Conservation (phyloP, 2,329 filamentous ascomycete genomes). For the Fusarium hostae region DNA sequence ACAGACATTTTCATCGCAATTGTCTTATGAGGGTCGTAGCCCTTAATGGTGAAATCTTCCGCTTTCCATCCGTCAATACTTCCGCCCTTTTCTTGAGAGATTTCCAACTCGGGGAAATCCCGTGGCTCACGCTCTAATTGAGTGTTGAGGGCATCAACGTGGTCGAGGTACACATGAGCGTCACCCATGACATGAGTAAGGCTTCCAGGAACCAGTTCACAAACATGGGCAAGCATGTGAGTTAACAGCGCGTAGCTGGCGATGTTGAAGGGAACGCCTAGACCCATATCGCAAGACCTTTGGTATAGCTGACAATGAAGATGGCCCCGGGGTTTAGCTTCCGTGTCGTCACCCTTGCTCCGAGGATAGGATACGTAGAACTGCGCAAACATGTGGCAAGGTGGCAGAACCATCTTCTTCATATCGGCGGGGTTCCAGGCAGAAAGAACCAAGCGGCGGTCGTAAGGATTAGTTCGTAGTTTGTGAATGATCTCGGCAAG, state of each 20-base stretch:
- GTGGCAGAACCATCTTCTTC: conserved; percentile 88
- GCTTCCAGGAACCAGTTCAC: conserved; percentile 84
- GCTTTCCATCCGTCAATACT: conserved; percentile 90
- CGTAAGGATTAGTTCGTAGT: conserved; percentile 83
- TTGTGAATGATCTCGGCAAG: conserved; percentile 90
- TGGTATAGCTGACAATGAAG: conserved; percentile 94
- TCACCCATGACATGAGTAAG: conserved; percentile 98
- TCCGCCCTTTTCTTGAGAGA: conserved; percentile 73
- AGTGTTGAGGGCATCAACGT: conserved; percentile 84
- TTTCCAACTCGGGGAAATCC: conserved; percentile 82
- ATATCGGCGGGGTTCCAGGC: conserved; percentile 95
- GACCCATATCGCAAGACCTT: conserved; percentile 94
- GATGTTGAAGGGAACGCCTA: conserved; percentile 98
- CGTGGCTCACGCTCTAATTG: conserved; percentile 85
- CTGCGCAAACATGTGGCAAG: conserved; percentile 97
- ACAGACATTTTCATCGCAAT: conserved; percentile 99
- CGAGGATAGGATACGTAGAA: conserved; percentile 87
- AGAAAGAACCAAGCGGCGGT: conserved; percentile 87
- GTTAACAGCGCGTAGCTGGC: conserved; percentile 93
- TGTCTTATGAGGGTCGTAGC: conserved; percentile 89
- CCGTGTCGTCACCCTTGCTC: conserved; percentile 40
- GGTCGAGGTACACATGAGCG: conserved; percentile 95
- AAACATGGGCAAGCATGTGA: conserved; percentile 92
- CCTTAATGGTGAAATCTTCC: conserved; percentile 88
- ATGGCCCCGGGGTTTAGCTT: conserved; percentile 68